Evolutionary conservation across 345 rosid genomes (phyloP).

Genomic region (Eucalyptus rudis): DNA sequence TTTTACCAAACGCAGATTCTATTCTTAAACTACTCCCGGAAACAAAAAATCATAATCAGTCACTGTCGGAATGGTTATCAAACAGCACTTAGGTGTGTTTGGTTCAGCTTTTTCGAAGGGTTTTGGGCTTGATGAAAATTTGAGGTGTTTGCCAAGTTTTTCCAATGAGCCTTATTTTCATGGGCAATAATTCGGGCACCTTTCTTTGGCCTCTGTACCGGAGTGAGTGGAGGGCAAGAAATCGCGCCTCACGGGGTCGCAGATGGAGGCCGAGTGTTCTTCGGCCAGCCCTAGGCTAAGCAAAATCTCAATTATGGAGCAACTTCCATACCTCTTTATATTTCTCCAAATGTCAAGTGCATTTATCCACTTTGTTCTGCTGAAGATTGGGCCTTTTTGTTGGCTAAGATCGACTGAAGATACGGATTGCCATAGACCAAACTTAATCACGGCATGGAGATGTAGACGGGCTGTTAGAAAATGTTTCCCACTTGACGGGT

Average conservation of each 20-base stretch:
- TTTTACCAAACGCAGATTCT: rapidly evolving
- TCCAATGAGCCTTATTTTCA: too few relatives aligned
- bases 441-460: not conserved
- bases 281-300: not conserved
- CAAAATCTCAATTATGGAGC: not conserved
- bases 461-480: not conserved
- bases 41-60: too few relatives aligned
- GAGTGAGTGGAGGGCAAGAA: not conserved
- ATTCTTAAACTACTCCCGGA: rapidly evolving
- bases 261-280: not conserved
- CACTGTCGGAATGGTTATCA: rapidly evolving
- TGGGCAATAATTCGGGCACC: not conserved
- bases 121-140: too few relatives aligned
- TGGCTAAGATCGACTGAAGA: not conserved
- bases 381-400: not conserved
- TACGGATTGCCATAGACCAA: not conserved
- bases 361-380: not conserved
- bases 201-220: not conserved
- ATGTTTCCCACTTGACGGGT: not conserved
- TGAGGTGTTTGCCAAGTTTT: not conserved
- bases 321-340: not conserved
- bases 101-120: not conserved
- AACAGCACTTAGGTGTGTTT: too few relatives aligned
- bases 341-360: not conserved
- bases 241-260: not conserved